Conservation (phyloP, 2,329 filamentous ascomycete genomes). For the Tolypocladium sp. region DNA sequence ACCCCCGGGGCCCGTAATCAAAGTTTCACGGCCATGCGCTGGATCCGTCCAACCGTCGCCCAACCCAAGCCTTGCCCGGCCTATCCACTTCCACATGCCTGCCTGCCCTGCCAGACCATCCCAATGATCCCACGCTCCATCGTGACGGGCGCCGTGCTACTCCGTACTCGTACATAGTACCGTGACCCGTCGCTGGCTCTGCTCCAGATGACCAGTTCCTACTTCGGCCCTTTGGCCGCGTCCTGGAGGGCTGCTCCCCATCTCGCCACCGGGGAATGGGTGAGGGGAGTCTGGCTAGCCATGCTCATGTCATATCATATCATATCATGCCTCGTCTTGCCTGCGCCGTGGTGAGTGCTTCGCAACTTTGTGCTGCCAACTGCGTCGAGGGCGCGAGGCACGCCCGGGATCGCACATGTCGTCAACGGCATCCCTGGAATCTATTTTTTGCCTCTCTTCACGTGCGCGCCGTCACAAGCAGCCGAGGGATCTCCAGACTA, state of each 20-base stretch:
- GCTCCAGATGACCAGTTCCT: not conserved
- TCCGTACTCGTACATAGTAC: not conserved
- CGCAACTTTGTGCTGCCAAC: not conserved
- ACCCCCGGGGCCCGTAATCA: conserved; percentile 3
- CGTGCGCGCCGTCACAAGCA: conserved; percentile 4
- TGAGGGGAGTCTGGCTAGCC: not conserved
- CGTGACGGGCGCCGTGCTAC: not conserved
- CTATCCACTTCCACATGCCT: too few relatives aligned
- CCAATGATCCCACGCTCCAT: not conserved
- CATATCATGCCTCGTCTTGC: not conserved
- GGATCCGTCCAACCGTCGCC: not conserved
- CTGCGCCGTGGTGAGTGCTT: not conserved
- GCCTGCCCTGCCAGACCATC: not conserved
- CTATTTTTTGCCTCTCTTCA: not conserved
- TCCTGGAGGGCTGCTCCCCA: not conserved
- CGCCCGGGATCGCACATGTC: not conserved
- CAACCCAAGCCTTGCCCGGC: not conserved
- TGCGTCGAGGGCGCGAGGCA: not conserved
- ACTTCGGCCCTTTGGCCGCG: not conserved
- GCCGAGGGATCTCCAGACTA: conserved; percentile 9
- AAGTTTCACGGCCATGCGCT: not conserved
- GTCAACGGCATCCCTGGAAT: not conserved
- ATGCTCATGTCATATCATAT: not conserved
- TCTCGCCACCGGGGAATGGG: not conserved
- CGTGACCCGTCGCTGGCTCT: not conserved